Evolutionary conservation across 176 grass and related monocot species (phyloP), one percentile per base, ranked within the genome.

Genomic region (Triticum timopheevii): DNA sequence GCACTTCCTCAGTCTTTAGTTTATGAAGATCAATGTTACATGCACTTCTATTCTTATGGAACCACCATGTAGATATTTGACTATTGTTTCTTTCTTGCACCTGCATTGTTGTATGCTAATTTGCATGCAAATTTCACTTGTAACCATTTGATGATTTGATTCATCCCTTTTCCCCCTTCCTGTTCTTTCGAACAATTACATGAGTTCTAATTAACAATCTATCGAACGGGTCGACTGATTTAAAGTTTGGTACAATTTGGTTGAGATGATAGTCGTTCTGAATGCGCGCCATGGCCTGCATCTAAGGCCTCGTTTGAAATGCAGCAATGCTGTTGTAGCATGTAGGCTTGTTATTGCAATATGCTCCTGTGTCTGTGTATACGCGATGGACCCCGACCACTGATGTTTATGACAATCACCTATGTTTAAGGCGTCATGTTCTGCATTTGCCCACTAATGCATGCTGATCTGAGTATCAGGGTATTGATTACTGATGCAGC

Each of bases 41-140:
- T 54, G 42, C 75, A 6, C 28, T 82, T 65, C 10, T 81, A 19
- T 87, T 64, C 78, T 25, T 81, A 65, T 35, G 22, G 63, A 84
- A 76, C 71, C 17, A 38, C 6, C 22, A 27, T 52, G 15, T 62
- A 50, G 28, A 39, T 65, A 66, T 50, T 39, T 66, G 31, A 52
- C 50, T 76, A 11, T 58, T 40, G n/a, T 58, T 82, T 76, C 61
- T 81, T 73, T 54, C 16, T 7, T 45, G 7, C 28, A 19, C 30
- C 40, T 4, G 35, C 36, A n/a, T 83, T 62, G 7, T 19, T 66
- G 30, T 45, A 27, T 78, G n/a, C 44, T 85, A 68, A 16, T 84
- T 77, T 77, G 12, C 12, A 76, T 17, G 20, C 50, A 38, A 6
- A 66, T 67, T 56, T 12, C 45, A 67, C 13, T 77, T 85, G 66